Evolutionary conservation across 768 basidiomycete species (phyloP).

Genomic region (Clathrus columnatus): DNA sequence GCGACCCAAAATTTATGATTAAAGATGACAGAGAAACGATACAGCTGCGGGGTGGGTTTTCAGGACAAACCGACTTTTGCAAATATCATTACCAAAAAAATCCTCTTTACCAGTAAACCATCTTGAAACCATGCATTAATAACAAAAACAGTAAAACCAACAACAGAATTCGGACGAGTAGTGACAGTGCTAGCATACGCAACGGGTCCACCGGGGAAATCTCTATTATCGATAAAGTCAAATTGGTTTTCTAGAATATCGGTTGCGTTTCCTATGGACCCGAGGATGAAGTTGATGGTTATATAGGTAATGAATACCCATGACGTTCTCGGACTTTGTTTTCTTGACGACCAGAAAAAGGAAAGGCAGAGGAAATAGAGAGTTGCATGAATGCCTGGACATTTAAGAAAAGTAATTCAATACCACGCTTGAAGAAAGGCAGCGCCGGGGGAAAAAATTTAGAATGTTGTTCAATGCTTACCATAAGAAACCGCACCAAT

Average conservation of each 20-base stretch:
- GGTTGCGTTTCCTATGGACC: not conserved
- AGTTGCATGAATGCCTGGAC: not conserved
- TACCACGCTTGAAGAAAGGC: not conserved
- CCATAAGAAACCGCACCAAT: not conserved
- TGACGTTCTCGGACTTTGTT: not conserved
- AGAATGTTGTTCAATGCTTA: not conserved
- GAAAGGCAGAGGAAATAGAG: not conserved
- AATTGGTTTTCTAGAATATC: not conserved
- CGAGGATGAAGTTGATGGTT: not conserved
- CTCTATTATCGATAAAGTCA: not conserved
- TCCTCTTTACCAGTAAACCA: conserved; percentile 6
- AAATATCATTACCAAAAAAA: not conserved
- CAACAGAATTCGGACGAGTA: not conserved
- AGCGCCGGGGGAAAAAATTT: not conserved
- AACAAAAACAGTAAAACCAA: not conserved
- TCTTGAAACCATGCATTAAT: not conserved
- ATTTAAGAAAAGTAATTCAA: not conserved
- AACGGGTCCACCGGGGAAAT: not conserved
- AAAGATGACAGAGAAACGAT: conserved; percentile 17
- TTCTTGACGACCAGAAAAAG: not conserved
- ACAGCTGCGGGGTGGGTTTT: conserved; percentile 13
- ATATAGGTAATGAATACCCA: not conserved
- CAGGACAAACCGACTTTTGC: not conserved
- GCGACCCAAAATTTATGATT: conserved; percentile 11
- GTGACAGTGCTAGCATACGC: not conserved